Percentiles rank a stretch among this genome's conserved stretches.
phyloP scores from a whole-genome alignment of 192 early-diverging fungal species.

The Coemansia sp. region DNA sequence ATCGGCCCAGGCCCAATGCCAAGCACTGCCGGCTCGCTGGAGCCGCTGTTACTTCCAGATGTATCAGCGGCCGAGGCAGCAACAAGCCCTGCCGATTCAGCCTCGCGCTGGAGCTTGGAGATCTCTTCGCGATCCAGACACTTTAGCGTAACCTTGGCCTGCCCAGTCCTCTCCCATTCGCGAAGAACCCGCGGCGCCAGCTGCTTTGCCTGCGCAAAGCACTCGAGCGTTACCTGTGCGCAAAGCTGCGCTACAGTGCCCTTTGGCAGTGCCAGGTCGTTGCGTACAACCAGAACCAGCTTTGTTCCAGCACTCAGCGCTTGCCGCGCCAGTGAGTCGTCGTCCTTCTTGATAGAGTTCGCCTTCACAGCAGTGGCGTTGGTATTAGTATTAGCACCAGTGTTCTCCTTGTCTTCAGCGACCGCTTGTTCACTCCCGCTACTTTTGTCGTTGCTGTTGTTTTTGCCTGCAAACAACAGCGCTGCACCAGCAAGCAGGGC shows the following conservation, averaged over 20 bases:
- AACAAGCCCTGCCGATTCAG: constrained; percentile 80
- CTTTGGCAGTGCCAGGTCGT: constrained; percentile 82
- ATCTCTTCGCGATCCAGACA: constrained; percentile 67
- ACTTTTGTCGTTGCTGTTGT: background rate
- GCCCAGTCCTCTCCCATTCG: constrained; percentile 72
- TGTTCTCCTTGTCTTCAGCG: background rate
- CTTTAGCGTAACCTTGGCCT: constrained; percentile 81
- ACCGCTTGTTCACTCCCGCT: background rate
- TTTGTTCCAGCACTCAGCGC: constrained; percentile 13
- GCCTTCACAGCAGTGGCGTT: background rate
- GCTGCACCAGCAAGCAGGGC: constrained; percentile 24
- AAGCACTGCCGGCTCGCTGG: constrained; percentile 24
- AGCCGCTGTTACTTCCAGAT: constrained; percentile 56
- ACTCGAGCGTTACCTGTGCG: constrained; percentile 82
- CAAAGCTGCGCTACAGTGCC: constrained; percentile 91
- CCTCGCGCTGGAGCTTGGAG: constrained; percentile 35
- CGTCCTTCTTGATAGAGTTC: background rate
- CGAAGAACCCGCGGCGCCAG: constrained; percentile 40
- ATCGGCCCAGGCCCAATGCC: constrained; percentile 80
- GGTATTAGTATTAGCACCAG: background rate
- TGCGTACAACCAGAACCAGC: constrained; percentile 73
- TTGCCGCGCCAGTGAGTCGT: background rate
- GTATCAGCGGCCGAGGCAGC: constrained; percentile 56
- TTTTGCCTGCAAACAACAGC: constrained; percentile 10
- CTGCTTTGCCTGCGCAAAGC: constrained; percentile 57